Percentiles rank a stretch among this genome's conserved stretches.
phyloP scores from a whole-genome alignment of 176 grass and related monocot genomes.

The Aegilops speltoides region DNA sequence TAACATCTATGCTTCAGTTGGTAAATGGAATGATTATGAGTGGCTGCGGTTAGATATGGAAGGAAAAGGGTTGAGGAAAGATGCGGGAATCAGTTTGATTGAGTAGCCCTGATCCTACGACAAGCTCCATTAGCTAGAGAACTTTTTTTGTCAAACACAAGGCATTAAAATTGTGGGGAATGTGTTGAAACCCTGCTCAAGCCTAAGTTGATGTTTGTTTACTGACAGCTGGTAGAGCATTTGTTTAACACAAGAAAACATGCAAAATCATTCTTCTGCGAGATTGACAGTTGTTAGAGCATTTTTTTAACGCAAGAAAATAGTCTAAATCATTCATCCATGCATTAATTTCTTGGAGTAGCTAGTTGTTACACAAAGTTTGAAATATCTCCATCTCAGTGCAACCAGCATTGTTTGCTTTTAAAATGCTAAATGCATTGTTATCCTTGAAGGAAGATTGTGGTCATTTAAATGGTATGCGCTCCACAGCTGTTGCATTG shows the following conservation, averaged over 20 bases:
- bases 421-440: background rate
- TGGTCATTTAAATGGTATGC: slow-evolving; percentile 5
- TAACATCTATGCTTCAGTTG: slow-evolving; percentile 70
- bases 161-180: background rate
- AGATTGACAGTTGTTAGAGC: background rate
- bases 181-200: background rate
- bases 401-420: background rate
- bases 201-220: slow-evolving; percentile 15
- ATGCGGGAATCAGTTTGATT: slow-evolving; percentile 56
- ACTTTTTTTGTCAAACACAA: background rate
- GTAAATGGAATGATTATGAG: slow-evolving; percentile 61
- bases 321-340: background rate
- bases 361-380: background rate
- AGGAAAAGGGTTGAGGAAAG: slow-evolving; percentile 54
- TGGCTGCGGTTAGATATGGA: slow-evolving; percentile 60
- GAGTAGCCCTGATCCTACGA: slow-evolving; percentile 21
- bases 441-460: background rate
- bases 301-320: slow-evolving; percentile 8
- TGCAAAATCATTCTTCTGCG: background rate
- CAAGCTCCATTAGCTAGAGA: background rate
- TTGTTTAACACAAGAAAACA: slow-evolving; percentile 4
- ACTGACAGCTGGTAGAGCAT: background rate
- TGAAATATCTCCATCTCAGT: slow-evolving; percentile 7
- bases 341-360: background rate
- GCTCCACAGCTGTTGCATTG: slow-evolving; percentile 11